Evolutionary conservation across 2,329 filamentous ascomycete species (phyloP), one percentile per base, ranked within the genome.

Genomic region (Elsinoe arachidis): DNA sequence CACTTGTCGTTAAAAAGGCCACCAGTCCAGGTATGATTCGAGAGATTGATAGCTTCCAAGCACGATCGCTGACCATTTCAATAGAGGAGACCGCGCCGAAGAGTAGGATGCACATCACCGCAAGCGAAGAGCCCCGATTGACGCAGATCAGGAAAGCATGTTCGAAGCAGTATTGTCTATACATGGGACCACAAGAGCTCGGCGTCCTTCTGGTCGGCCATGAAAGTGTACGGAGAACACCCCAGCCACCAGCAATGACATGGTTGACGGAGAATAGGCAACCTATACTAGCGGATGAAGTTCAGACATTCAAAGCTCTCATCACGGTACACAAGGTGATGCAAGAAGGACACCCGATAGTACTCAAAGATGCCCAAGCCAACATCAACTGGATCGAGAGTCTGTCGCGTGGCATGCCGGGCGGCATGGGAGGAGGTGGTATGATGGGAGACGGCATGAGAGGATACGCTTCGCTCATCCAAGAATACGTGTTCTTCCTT

Each of bases 111-210:
- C 39, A 23, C 47, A 43, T 33, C 1, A 6, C 15, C 33, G 11
- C 33, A 14, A 33, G n/a, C 46, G 14, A 47, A 23, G 12, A 23
- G 12, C 2, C 64, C 63, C 62, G 10, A 63, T 70, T 75, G 58
- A 76, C 26, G 56, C 30, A 51, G 62, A 44, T 37, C 67, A 81
- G 82, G 81, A 60, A 99, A 99, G 76, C 93, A 99, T 87, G 93
- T 99, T 59, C 88, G 93, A 69, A 90, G 88, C 72, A 95, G 90
- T 70, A 99, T 99, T 67, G 92, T 99, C 46, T 97, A 97, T 73
- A 97, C 92, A 59, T 99, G 93, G 93, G 93, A 99, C 74, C 90
- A 99, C 78, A 95, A 95, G 76, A 95, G 87, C 63, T 95, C 91
- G 41, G 80, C 84, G 70, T 89, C 91, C 69, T 99, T 99, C 73